Base-by-base conservation (phyloP, 306 rosid species). In the Ormosia semicastrata region DNA sequence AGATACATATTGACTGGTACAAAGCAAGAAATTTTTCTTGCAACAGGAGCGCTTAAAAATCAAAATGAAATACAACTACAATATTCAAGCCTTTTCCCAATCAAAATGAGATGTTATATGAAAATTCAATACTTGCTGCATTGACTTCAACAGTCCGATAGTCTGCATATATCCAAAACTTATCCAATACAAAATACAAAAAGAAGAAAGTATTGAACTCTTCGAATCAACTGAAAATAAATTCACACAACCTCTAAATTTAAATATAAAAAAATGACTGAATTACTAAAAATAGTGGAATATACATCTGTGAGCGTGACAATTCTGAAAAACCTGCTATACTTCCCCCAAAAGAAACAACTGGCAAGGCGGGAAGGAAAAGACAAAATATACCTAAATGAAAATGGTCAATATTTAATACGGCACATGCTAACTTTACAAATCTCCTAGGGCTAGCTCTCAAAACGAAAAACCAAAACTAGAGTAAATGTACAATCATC, bases 381-480 rank as follows among this genome's bases (percentile, higher is more conserved):
- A n/a, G 49, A 47, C 49, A 68, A 41, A 66, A 81, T 70, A 69
- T 63, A 24, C 79, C 81, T 72, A 82, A 36, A 63, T 59, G 50
- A 79, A 67, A 77, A 79, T 56, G 37, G 30, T 68, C 56, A 33
- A 83, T 73, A 71, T 67, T 77, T 80, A 54, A 79, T 78, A 85
- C 78, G 79, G 84, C 80, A 86, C 90, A 79, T 77, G 67, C 90
- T 84, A 84, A 79, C 76, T 84, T 82, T 86, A 88, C 92, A 87
- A 70, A 76, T 57, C 66, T 86, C 83, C 93, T 89, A 88, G 7
- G 17, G 78, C 82, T 74, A 80, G 72, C 83, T 34, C 84, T 77
- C 85, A 81, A 66, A 76, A 79, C 53, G 68, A 83, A 75, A 81
- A 77, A 44, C 78, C 90, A 81, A 74, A 83, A 73, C 76, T 68